A percentile compares a stretch with the other conserved stretches of the same genome.
Conservation (phyloP, 2,329 filamentous ascomycete species). For the Scorias spongiosa region DNA sequence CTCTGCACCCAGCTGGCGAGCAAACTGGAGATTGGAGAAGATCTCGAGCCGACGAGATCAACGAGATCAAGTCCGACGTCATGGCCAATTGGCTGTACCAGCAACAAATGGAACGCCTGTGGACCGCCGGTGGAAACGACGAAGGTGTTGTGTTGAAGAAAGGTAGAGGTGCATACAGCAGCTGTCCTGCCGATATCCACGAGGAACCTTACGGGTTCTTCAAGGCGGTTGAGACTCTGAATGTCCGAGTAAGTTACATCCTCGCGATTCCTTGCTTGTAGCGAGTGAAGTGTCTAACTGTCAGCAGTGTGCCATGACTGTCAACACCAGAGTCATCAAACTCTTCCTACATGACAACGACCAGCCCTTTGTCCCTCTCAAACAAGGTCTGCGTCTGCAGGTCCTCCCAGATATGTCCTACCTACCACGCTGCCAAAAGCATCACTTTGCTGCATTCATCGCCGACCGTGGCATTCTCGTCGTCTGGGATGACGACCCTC, state of each 20-base stretch:
- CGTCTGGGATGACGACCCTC: conserved; percentile 49
- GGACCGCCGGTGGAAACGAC: conserved; percentile 31
- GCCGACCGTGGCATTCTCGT: conserved; percentile 42
- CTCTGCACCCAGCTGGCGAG: conserved; percentile 15
- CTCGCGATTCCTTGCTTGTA: neutral
- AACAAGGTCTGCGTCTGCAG: conserved; percentile 44
- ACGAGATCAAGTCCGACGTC: conserved; percentile 44
- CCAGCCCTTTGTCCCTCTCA: conserved; percentile 41
- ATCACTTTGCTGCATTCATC: conserved; percentile 52
- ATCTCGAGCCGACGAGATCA: conserved; percentile 28
- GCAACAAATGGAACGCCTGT: conserved; percentile 42
- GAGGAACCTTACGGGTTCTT: conserved; percentile 34
- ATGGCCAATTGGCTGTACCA: conserved; percentile 50
- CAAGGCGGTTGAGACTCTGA: conserved; percentile 33
- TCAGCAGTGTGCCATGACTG: conserved; percentile 49
- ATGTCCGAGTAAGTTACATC: conserved; percentile 35
- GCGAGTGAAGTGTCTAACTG: neutral
- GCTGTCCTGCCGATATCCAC: conserved; percentile 32
- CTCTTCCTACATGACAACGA: conserved; percentile 39
- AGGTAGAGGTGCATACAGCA: conserved; percentile 34
- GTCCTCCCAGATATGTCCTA: conserved; percentile 43
- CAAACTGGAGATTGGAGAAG: conserved; percentile 21
- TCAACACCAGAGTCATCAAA: conserved; percentile 49
- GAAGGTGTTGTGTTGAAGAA: conserved; percentile 44
- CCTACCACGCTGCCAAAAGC: conserved; percentile 45